phyloP scores from a whole-genome alignment of 2,329 filamentous ascomycete genomes.

The Bipolaris cookei region DNA sequence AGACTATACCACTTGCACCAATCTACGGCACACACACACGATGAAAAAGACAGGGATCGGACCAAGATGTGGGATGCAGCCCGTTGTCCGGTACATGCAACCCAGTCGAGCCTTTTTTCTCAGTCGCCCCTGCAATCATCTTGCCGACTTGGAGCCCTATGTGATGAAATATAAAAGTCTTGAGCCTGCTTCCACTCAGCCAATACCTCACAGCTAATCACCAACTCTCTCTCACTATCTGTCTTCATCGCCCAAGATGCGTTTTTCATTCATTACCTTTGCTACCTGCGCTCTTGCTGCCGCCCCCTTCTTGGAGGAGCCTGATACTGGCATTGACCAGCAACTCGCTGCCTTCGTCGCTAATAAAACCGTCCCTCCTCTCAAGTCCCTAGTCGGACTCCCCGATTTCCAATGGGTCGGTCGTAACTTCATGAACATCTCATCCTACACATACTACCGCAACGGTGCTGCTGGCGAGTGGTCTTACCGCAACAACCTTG shows the following conservation, averaged over 20 bases:
- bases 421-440: conserved; percentile 54
- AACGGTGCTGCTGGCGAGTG: conserved; percentile 63
- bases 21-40: conserved; percentile 3
- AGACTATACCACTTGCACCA: conserved; percentile 5
- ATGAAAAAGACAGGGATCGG: conserved; percentile 8
- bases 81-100: conserved; percentile 2
- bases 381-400: conserved; percentile 57
- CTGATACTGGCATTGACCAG: conserved; percentile 46
- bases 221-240: conserved; percentile 6
- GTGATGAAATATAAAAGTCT: conserved; percentile 13
- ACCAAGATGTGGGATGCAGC: not conserved
- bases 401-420: conserved; percentile 63
- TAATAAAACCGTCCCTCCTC: conserved; percentile 51
- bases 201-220: conserved; percentile 1
- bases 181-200: not conserved
- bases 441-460: conserved; percentile 64
- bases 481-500: conserved; percentile 64
- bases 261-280: conserved; percentile 27
- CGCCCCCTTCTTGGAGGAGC: conserved; percentile 44
- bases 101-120: not conserved
- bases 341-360: conserved; percentile 22
- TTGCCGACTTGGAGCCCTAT: not conserved
- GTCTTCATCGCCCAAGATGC: conserved; percentile 26
- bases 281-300: conserved; percentile 40
- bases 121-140: conserved; percentile 4